Base-by-base conservation (phyloP, 176 grass and related monocot genomes). In the Lolium multiflorum region DNA sequence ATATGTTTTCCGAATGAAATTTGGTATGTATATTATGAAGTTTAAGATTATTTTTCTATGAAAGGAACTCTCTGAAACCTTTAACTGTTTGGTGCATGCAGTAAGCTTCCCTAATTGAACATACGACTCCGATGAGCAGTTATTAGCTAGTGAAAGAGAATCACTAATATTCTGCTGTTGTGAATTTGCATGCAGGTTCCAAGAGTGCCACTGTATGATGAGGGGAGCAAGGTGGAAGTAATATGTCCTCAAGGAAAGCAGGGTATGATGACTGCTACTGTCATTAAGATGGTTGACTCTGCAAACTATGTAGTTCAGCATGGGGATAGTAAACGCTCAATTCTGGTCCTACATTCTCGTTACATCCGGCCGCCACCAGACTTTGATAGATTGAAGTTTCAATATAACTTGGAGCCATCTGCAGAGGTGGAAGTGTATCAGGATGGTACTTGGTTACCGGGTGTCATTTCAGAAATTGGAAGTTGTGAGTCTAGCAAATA, bases 221-320 rank as follows among this genome's bases (percentile, higher is more conserved):
- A 82, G 48, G 69, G 85, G 74, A 82, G 70, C 85, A 55, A 39
- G n/a, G 48, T 82, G 20, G 78, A 87, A 74, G 86, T 87, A 8
- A 76, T 82, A 50, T 82, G 22, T 44, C 31, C 55, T 67, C 6
- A 67, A 88, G 15, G 78, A 58, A 86, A 86, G 75, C 15, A 66
- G 59, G 79, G 60, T 17, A 75, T 1, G 59, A 76, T 56, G 71
- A 73, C 79, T 7, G 79, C 79, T 82, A 88, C 60, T 57, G 74
- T 82, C 50, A 46, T 82, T 26, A 88, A 67, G 48, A 88, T 88
- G 86, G 86, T 88, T 35, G 60, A 79, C 4, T 8, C n/a, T 48
- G 46, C 17, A 22, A 88, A 76, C 22, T 82, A 82, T 57, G 37
- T 58, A 57, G 79, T 76, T 67, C 44, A 49, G 21, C 74, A 76